Evolutionary conservation across 805 yeast species (phyloP).

Genomic region (Kazachstania martiniae): DNA sequence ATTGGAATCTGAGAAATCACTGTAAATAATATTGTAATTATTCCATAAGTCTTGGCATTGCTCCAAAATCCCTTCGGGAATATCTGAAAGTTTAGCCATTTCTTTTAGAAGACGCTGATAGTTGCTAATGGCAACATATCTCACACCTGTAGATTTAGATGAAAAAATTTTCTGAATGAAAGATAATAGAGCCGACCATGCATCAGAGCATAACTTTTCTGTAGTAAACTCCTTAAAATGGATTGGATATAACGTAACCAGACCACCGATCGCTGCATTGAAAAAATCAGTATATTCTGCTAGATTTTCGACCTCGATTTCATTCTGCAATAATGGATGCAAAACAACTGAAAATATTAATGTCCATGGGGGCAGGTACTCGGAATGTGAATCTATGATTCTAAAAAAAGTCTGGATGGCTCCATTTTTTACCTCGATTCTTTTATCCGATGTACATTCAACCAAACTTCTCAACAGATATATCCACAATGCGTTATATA

Average conservation of each 20-base stretch:
- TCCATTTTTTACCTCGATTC: slow-evolving; percentile 82
- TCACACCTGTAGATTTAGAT: slow-evolving; percentile 31
- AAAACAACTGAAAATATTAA: slow-evolving; percentile 56
- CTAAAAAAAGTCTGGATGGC: slow-evolving; percentile 82
- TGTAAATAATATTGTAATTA: slow-evolving; percentile 34
- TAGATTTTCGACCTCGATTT: slow-evolving; percentile 18
- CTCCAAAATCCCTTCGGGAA: slow-evolving; percentile 25
- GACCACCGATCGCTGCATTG: slow-evolving; percentile 50
- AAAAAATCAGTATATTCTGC: slow-evolving; percentile 53
- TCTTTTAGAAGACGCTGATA: slow-evolving; percentile 44
- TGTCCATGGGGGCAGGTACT: slow-evolving; percentile 51
- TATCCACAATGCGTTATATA: slow-evolving; percentile 44
- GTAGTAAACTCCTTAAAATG: slow-evolving; percentile 33
- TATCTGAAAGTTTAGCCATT: slow-evolving; percentile 27
- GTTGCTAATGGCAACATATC: slow-evolving; percentile 41
- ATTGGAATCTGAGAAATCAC: slow-evolving; percentile 25
- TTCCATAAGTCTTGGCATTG: slow-evolving; percentile 44
- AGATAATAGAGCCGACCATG: slow-evolving; percentile 57
- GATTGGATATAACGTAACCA: slow-evolving; percentile 48
- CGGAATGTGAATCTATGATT: slow-evolving; percentile 63
- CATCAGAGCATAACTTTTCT: slow-evolving; percentile 11
- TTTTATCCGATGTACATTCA: slow-evolving; percentile 47
- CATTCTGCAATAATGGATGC: slow-evolving; percentile 34
- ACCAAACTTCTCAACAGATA: slow-evolving; percentile 54
- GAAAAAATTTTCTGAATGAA: slow-evolving; percentile 35